Base-by-base conservation (phyloP, 495 filamentous ascomycete genomes). In the Pseudoneurospora amorphoporcata region DNA sequence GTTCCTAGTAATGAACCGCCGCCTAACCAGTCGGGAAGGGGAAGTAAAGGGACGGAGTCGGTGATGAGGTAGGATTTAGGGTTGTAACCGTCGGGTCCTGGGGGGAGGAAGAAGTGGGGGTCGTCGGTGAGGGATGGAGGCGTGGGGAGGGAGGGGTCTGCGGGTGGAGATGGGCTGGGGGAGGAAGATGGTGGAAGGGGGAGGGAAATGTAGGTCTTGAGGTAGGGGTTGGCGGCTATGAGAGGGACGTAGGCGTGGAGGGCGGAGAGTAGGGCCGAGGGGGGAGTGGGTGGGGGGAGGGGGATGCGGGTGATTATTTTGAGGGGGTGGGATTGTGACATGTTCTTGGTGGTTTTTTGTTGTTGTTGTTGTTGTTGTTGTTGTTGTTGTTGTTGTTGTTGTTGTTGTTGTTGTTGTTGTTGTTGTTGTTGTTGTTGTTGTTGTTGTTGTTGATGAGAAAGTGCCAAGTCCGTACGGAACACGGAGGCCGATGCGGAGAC, bases 11-110 rank as follows among this genome's bases (percentile, higher is more conserved):
- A 73, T 4, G 77, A 69, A 8, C 78, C 79, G 12, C 80, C 69
- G 71, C 79, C 79, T 17, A 65, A 29, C 53, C 53, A 65, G 1
- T 65, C 53, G 29, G 53, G 53, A 4, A 65, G 53, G 1, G 81
- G 80, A n/a, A 83, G 76, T 70, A 82, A 75, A 72, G 81, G 79
- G 47, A 84, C 77, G 65, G 76, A 77, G 69, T 84, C 81, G 73
- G 74, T 73, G 70, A 83, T 77, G 69, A 78, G 70, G 71, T 79
- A 82, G 61, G 76, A 75, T 10, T 72, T 58, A 1, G 80, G 75
- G n/a, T 76, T 72, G n/a, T n/a, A 45, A 37, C 79, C 77, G 72
- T 78, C 74, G 0, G 53, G 53, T 0, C 53, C 29, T 2, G 53
- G 7, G 6, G 53, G 32, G 3, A 75, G 65, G 70, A 38, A 73